These are phyloP conservation scores for Orobanche coerulescens DNA, from an alignment of 257 asterid species.

Conservation along the genomic window DNA sequence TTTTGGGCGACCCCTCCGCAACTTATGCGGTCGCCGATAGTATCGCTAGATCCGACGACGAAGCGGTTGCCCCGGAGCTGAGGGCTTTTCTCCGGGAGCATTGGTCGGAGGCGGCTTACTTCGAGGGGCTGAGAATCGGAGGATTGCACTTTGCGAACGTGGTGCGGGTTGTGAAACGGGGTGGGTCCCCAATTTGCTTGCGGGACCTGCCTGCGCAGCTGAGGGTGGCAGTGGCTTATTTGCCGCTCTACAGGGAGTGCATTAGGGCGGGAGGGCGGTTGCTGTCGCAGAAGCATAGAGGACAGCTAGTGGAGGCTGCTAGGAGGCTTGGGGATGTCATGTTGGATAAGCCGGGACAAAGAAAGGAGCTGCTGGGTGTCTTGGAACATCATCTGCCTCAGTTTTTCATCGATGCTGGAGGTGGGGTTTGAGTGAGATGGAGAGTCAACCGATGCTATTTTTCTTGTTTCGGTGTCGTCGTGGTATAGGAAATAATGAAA, in stretches of 20 bases:
- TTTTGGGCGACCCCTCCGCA: conserved; percentile 71
- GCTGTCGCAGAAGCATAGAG: conserved; percentile 73
- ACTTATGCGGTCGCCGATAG: conserved; percentile 89
- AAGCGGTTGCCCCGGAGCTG: conserved; percentile 68
- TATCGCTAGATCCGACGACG: conserved; percentile 73
- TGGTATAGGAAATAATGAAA: conserved; percentile 32
- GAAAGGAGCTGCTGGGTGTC: conserved; percentile 58
- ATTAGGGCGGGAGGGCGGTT: conserved; percentile 60
- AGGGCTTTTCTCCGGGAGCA: conserved; percentile 57
- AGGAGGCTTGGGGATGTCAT: conserved; percentile 58
- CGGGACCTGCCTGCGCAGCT: conserved; percentile 75
- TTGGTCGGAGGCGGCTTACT: conserved; percentile 82
- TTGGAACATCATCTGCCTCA: conserved; percentile 81
- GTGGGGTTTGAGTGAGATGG: conserved; percentile 30
- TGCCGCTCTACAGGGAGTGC: conserved; percentile 89
- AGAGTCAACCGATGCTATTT: conserved; percentile 6
- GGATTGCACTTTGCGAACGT: conserved; percentile 55
- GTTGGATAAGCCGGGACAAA: conserved; percentile 51
- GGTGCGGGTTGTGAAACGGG: conserved; percentile 54
- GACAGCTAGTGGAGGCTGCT: conserved; percentile 76
- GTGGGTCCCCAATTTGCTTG: conserved; percentile 59
- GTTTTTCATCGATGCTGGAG: conserved; percentile 47
- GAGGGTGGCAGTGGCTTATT: conserved; percentile 78
- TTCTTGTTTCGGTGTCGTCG: conserved; percentile 8
- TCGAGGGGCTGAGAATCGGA: conserved; percentile 55